Evolutionary conservation across 164 flowering plant species (phyloP).

Genomic region (Dillenia turbinata): DNA sequence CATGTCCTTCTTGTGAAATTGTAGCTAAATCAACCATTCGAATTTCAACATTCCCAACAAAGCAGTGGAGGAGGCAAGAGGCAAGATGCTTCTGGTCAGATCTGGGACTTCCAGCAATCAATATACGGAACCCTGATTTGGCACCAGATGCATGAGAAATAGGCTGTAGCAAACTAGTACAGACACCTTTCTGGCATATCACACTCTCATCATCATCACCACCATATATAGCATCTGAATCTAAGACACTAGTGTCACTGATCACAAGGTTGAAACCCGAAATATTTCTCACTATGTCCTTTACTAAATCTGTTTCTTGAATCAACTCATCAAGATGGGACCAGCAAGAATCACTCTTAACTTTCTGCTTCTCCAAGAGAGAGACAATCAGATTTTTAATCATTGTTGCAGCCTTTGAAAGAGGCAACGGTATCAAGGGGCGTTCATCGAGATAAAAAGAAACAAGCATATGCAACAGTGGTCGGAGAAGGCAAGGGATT

Average conservation of each 20-base stretch:
- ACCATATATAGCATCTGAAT: constrained; percentile 29
- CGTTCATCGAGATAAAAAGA: constrained; percentile 75
- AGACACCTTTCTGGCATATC: constrained; percentile 13
- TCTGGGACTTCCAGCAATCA: constrained; percentile 74
- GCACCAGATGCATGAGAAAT: constrained; percentile 23
- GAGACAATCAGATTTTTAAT: constrained; percentile 46
- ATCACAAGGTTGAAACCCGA: constrained; percentile 35
- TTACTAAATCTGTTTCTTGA: constrained; percentile 44
- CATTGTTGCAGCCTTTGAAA: constrained; percentile 47
- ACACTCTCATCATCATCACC: constrained; percentile 20
- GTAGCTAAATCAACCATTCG: constrained; percentile 87
- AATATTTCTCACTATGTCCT: constrained; percentile 53
- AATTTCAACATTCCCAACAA: constrained; percentile 65
- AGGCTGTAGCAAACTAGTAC: constrained; percentile 23
- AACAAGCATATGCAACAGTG: constrained; percentile 61
- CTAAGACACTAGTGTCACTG: constrained; percentile 22
- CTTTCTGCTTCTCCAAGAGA: constrained; percentile 46
- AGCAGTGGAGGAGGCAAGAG: constrained; percentile 81
- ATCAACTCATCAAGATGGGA: constrained; percentile 41
- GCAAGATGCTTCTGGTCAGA: constrained; percentile 91
- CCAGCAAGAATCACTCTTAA: constrained; percentile 57
- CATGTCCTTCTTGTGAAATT: constrained; percentile 83
- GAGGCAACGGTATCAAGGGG: constrained; percentile 61
- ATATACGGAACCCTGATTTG: constrained; percentile 56
- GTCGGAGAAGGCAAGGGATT: constrained; percentile 66